These are phyloP conservation scores for Ambrosia artemisiifolia DNA, from an alignment of 129 eudicot species.

Conservation along the genomic window DNA sequence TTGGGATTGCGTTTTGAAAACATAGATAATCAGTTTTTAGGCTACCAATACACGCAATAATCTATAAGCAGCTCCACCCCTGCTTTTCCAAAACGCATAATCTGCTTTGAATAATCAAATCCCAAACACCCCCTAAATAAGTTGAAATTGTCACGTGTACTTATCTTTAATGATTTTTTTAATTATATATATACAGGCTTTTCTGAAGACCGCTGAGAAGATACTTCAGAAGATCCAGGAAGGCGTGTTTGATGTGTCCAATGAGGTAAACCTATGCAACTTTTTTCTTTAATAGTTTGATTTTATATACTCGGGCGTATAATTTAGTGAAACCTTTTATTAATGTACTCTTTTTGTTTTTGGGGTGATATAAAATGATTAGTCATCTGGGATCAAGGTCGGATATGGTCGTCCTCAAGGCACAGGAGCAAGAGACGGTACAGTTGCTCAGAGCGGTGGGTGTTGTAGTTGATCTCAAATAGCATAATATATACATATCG, in stretches of 20 bases:
- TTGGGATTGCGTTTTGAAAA: too few species aligned
- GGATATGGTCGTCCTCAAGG: conserved; percentile 51
- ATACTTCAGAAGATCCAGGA: conserved; percentile 81
- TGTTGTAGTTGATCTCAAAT: conserved; percentile 48
- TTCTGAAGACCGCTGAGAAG: conserved; percentile 62
- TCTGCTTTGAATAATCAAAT: too few species aligned
- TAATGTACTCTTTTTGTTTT: neutral
- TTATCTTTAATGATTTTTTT: neutral
- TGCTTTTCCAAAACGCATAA: too few species aligned
- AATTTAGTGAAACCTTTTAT: neutral
- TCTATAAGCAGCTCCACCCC: too few species aligned
- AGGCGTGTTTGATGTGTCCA: conserved; percentile 78
- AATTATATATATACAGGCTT: conserved; percentile 46
- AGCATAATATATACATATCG: neutral
- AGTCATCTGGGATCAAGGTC: conserved; percentile 62
- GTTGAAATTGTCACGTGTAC: neutral
- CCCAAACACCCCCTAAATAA: too few species aligned
- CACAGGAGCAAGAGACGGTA: conserved; percentile 41
- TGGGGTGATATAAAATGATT: conserved; percentile 15
- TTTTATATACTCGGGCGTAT: neutral
- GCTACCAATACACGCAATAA: too few species aligned
- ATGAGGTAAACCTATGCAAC: conserved; percentile 49
- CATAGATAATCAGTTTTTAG: too few species aligned
- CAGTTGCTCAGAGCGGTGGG: conserved; percentile 69
- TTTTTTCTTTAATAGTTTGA: neutral